Conservation (phyloP, 148 eudicot species). For the Nyssa sinensis region DNA sequence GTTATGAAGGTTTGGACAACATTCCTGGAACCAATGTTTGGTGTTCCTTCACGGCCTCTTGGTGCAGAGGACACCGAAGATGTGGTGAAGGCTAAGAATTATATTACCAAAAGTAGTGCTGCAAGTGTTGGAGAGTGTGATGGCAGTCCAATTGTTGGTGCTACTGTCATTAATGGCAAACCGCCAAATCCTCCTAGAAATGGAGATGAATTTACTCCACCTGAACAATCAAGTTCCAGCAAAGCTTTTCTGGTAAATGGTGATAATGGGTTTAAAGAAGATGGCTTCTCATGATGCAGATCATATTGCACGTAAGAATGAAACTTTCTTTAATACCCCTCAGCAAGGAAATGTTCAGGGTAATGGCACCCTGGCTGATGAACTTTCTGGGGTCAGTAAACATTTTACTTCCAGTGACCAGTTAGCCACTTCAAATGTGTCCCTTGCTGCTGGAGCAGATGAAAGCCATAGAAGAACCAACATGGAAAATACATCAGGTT, state of each 20-base stretch:
- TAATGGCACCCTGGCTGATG: constrained; percentile 26
- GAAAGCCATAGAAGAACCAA: constrained; percentile 38
- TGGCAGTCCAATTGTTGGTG: constrained; percentile 34
- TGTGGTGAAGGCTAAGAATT: constrained; percentile 36
- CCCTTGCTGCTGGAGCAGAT: constrained; percentile 34
- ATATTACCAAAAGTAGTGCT: constrained; percentile 27
- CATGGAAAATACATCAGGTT: constrained; percentile 45
- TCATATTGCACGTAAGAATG: constrained; percentile 11
- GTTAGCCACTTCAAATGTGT: constrained; percentile 19
- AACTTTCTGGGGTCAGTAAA: constrained; percentile 26
- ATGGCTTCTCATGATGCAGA: constrained; percentile 38
- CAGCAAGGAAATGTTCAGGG: constrained; percentile 33
- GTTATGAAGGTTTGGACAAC: constrained; percentile 87
- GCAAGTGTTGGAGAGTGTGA: constrained; percentile 34
- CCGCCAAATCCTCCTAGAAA: constrained; percentile 34
- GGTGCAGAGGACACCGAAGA: constrained; percentile 49
- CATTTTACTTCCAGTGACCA: constrained; percentile 29
- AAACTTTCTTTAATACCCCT: constrained; percentile 24
- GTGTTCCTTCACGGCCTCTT: constrained; percentile 57
- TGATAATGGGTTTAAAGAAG: constrained; percentile 39
- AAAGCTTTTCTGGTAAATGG: constrained; percentile 19
- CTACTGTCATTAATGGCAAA: constrained; percentile 20
- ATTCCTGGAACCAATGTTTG: constrained; percentile 72
- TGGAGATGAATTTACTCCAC: constrained; percentile 33
- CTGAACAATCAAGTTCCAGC: constrained; percentile 37